A percentile compares a stretch with the other conserved stretches of the same genome.
phyloP scores from a whole-genome alignment of 2,329 filamentous ascomycete genomes.

The Trichoderma polysporum region DNA sequence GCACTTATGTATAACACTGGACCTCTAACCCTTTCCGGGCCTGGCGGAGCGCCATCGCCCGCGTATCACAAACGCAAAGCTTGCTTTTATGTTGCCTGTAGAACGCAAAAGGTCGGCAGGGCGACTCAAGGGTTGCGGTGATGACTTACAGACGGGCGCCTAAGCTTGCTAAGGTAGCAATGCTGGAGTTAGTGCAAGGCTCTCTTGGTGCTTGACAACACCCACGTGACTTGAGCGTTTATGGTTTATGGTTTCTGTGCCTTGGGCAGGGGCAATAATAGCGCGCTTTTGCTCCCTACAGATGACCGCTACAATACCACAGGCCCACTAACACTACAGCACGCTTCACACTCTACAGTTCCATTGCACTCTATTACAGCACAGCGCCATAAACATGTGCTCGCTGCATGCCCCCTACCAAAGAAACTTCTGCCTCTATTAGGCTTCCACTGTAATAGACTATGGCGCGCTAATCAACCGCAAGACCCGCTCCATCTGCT shows the following conservation, averaged over 20 bases:
- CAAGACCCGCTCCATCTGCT: slow-evolving; percentile 5
- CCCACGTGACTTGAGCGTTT: not conserved
- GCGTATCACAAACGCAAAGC: slow-evolving; percentile 3
- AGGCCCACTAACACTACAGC: not conserved
- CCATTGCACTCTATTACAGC: not conserved
- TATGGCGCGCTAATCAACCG: not conserved
- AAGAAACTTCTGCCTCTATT: not conserved
- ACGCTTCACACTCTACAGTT: too few species aligned
- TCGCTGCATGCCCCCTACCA: not conserved
- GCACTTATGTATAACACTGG: slow-evolving; percentile 12
- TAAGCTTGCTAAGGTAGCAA: not conserved
- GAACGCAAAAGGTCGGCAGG: not conserved
- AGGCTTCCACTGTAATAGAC: not conserved
- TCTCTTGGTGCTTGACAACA: not conserved
- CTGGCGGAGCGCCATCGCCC: slow-evolving; percentile 18
- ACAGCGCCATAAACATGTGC: not conserved
- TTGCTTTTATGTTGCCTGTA: not conserved
- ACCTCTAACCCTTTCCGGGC: slow-evolving; percentile 28
- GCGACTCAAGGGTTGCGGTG: not conserved
- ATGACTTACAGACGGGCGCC: not conserved
- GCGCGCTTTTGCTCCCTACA: not conserved
- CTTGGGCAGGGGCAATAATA: not conserved
- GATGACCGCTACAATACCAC: not conserved
- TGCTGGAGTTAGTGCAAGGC: not conserved
- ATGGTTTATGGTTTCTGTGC: not conserved